Evolutionary conservation across 2,329 filamentous ascomycete genomes (phyloP).

Genomic region (Cordyceps cicadae): DNA sequence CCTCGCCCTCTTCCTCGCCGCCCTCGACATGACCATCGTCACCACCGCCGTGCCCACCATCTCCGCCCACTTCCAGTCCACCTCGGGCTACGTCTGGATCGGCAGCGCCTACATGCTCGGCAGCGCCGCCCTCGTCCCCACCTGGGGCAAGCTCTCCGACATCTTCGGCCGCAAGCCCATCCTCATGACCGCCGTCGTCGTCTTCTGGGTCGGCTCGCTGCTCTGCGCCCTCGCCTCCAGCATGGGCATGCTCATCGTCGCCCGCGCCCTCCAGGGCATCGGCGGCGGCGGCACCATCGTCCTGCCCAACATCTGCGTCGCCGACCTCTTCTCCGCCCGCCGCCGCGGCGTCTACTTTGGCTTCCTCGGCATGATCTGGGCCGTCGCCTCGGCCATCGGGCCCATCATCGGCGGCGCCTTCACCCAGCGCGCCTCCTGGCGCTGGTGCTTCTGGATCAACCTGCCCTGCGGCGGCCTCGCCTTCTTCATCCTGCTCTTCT

Average conservation of each 20-base stretch:
- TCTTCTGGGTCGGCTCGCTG: constrained; percentile 48
- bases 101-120: constrained; percentile 66
- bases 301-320: constrained; percentile 51
- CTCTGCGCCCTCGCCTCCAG: constrained; percentile 42
- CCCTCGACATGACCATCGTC: constrained; percentile 54
- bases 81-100: constrained; percentile 68
- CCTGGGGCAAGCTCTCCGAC: constrained; percentile 59
- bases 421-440: constrained; percentile 55
- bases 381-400: constrained; percentile 55
- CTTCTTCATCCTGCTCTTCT: constrained; percentile 46
- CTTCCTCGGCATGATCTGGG: constrained; percentile 51
- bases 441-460: constrained; percentile 66
- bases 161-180: constrained; percentile 52
- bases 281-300: constrained; percentile 51
- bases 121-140: constrained; percentile 56
- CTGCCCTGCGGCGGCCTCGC: constrained; percentile 38
- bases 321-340: constrained; percentile 46
- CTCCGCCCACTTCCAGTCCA: constrained; percentile 53
- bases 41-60: constrained; percentile 62
- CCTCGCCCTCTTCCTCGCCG: constrained; percentile 42
- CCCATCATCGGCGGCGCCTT: constrained; percentile 63
- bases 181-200: constrained; percentile 39
- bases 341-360: constrained; percentile 45
- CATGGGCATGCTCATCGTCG: constrained; percentile 46
- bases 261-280: constrained; percentile 47